Base-by-base conservation (phyloP, 1,284 basidiomycete species). In the Blastosporella zonata region DNA sequence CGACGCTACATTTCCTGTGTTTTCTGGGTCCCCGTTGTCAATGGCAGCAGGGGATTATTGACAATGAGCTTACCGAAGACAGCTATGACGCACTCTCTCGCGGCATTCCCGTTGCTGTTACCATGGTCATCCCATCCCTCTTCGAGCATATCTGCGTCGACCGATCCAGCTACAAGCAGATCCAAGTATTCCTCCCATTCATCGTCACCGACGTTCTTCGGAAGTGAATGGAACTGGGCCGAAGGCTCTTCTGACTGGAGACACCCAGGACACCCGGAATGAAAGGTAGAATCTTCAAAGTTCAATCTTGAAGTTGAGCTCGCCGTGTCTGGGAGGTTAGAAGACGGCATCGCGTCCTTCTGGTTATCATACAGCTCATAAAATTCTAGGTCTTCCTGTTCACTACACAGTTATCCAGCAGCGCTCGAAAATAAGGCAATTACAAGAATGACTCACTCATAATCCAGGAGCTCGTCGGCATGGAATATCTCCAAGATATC, bases 351-450 rank as follows among this genome's bases (percentile, higher is more conserved):
- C n/a, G n/a, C n/a, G n/a, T n/a, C n/a, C n/a, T 13, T 4, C 23
- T 35, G 25, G 20, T 38, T 20, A 10, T 34, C 28, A 28, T 46
- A 46, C 37, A 46, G 21, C 6, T 46, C 45, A 37, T 46, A 46
- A n/a, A 46, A 46, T 25, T 15, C 37, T 15, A 46, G 10, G 27
- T 46, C 45, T 40, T 46, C 45, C 28, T 46, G 45, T 40, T 46
- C 45, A 25, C 45, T 46, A 15, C 9, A 23, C 20, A 8, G 13
- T 46, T 9, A 17, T 22, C 13, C 5, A 39, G 27, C 10, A 18
- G 12, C 9, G 17, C 15, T 29, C 12, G 18, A 20, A 9, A 28
- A 38, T 1, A 25, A n/a, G 25, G 6, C 23, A n/a, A 39, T 31
- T 3, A 21, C 31, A 9, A 33, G 17, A 6, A 17, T 5, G 8